Percentiles rank a stretch among this genome's conserved stretches.
These are phyloP conservation scores for Cordyceps tenuipes DNA, from an alignment of 2,329 filamentous ascomycete species.

Conservation along the genomic window DNA sequence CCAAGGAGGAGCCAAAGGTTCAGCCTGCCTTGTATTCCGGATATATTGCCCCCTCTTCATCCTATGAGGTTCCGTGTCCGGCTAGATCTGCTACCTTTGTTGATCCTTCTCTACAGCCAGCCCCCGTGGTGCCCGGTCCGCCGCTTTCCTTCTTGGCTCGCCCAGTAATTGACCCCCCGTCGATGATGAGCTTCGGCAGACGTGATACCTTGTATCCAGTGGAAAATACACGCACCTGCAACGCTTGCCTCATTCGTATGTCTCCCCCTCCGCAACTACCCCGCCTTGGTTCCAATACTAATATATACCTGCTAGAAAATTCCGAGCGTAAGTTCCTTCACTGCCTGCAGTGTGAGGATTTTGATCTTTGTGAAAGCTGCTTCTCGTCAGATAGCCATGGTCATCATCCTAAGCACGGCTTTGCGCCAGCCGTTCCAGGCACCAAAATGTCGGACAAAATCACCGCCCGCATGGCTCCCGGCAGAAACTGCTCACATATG, in stretches of 20 bases:
- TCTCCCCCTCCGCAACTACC: not conserved
- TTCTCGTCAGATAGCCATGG: conserved; percentile 71
- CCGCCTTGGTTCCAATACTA: not conserved
- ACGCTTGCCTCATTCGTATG: conserved; percentile 46
- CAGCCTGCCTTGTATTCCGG: not conserved
- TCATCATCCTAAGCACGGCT: conserved; percentile 82
- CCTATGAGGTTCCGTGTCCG: not conserved
- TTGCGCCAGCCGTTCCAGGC: conserved; percentile 58
- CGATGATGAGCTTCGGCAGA: not conserved
- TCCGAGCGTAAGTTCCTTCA: conserved; percentile 75
- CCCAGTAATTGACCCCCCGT: too few relatives aligned
- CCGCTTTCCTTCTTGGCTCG: too few relatives aligned
- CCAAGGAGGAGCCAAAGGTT: conserved; percentile 5
- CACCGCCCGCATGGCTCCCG: conserved; percentile 61
- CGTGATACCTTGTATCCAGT: not conserved
- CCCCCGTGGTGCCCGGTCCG: too few relatives aligned
- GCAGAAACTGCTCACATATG: conserved; percentile 73
- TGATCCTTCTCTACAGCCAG: too few relatives aligned
- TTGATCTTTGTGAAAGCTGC: conserved; percentile 81
- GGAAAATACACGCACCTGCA: conserved; percentile 57
- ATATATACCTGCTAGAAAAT: conserved; percentile 41
- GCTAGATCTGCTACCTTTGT: not conserved
- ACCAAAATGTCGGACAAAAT: conserved; percentile 54
- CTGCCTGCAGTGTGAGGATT: conserved; percentile 79
- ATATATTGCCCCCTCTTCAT: not conserved